Evolutionary conservation across 106 monocot species (phyloP), one percentile per base, ranked within the genome.

Genomic region (Dendrobium nobile): DNA sequence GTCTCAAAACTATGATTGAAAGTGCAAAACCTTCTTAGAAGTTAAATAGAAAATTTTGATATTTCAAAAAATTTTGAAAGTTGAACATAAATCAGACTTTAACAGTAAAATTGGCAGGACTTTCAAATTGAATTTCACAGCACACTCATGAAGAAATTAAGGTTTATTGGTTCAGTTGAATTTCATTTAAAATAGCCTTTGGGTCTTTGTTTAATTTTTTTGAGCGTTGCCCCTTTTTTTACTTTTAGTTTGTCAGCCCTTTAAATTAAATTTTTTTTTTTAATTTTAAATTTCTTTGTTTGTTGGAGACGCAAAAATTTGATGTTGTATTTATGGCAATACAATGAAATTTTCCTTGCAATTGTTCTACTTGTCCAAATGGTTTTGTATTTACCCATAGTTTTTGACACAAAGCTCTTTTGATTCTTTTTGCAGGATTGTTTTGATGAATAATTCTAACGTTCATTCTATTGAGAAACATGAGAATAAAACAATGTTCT

Each of bases 361-460:
- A 22, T n/a, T 61, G n/a, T 22, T 61, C 58, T 61, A 20, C n/a
- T 61, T 61, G 51, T 51, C 22, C 61, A 61, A 5, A 61, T 61
- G n/a, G 20, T 2, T 4, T n/a, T 19, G 61, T 22, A 61, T 61
- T 61, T 61, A 61, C 3, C 20, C 22, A 22, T 61, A n/a, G 61
- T 61, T 61, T 22, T 70, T 3, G 13, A 70, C 31, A 37, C 70
- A 70, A n/a, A 20, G 13, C 37, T 13, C 37, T 37, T 76, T 48
- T 76, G 74, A 26, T 76, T 76, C 47, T 51, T 76, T 1, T 76
- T 76, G 26, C 48, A 76, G 76, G 47, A 76, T 43, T 20, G 26
- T 24, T 18, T 47, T 47, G 26, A 76, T 76, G 76, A 41, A 51
- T 24, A 76, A 48, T 76, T 76, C 76, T 9, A 27, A 27, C 7